A percentile compares a stretch with the other conserved stretches of the same genome.
These are phyloP conservation scores for Filosporella fistucella DNA, from an alignment of 495 filamentous ascomycete genomes.

Conservation along the genomic window DNA sequence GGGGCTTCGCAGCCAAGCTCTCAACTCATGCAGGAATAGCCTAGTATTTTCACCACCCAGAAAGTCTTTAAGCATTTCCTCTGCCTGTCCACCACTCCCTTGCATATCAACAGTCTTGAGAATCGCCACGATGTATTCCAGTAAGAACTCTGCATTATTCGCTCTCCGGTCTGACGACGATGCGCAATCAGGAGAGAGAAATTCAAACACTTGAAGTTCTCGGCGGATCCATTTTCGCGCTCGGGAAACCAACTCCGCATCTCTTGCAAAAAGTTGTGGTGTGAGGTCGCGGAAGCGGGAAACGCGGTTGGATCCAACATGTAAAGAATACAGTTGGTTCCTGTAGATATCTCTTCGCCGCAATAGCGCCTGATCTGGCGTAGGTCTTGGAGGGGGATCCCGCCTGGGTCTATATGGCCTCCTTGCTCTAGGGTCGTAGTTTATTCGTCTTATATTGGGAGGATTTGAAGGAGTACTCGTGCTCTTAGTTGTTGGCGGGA, in stretches of 20 bases:
- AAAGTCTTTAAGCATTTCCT: constrained; percentile 84
- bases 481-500: constrained; percentile 33
- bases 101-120: constrained; percentile 89
- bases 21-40: constrained; percentile 81
- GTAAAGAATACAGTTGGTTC: constrained; percentile 70
- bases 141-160: constrained; percentile 82
- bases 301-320: constrained; percentile 75
- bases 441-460: constrained; percentile 6
- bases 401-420: constrained; percentile 22
- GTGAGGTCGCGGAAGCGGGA: constrained; percentile 76
- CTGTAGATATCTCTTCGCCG: constrained; percentile 73
- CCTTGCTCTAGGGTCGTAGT: constrained; percentile 11
- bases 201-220: constrained; percentile 84
- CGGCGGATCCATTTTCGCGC: constrained; percentile 86
- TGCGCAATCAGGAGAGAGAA: constrained; percentile 40
- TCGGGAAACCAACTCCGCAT: constrained; percentile 67
- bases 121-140: constrained; percentile 86
- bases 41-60: constrained; percentile 72
- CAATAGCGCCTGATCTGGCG: constrained; percentile 53
- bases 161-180: constrained; percentile 39
- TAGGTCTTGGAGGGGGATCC: constrained; percentile 20
- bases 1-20: constrained; percentile 77
- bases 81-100: constrained; percentile 76
- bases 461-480: constrained; percentile 17
- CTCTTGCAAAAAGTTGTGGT: constrained; percentile 56